Percentiles rank a stretch among this genome's conserved stretches.
Evolutionary conservation across 2,329 filamentous ascomycete genomes (phyloP).

Genomic region (Aureobasidium pullulans): DNA sequence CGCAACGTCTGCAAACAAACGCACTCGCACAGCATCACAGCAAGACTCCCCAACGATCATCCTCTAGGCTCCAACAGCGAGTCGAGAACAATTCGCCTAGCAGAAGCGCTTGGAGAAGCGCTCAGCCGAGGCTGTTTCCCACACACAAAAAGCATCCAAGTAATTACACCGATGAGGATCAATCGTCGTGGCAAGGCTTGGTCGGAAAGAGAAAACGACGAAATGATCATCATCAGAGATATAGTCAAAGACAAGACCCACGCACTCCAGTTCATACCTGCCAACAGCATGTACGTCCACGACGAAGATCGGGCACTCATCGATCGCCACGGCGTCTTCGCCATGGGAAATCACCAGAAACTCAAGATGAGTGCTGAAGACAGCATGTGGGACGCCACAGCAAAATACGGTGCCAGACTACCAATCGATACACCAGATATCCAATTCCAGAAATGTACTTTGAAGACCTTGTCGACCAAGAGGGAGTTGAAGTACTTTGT

Average conservation of each 20-base stretch:
- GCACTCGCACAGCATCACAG: not conserved
- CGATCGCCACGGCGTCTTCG: not conserved
- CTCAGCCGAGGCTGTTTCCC: not conserved
- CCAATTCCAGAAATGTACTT: not conserved
- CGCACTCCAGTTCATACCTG: not conserved
- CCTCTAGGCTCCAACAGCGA: not conserved
- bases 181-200: not conserved
- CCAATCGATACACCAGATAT: not conserved
- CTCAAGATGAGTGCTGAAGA: not conserved
- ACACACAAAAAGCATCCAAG: not conserved
- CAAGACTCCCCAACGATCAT: not conserved
- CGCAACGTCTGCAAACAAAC: not conserved
- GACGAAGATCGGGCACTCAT: not conserved
- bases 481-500: not conserved
- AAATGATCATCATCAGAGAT: conserved; percentile 1
- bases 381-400: not conserved
- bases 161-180: not conserved
- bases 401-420: not conserved
- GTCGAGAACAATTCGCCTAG: not conserved
- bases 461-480: not conserved
- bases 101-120: not conserved
- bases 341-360: not conserved
- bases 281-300: not conserved
- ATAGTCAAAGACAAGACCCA: not conserved
- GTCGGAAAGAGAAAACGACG: not conserved